Percentiles rank a stretch among this genome's conserved stretches.
Evolutionary conservation across 495 filamentous ascomycete genomes (phyloP).

Genomic region (Halenospora varia): DNA sequence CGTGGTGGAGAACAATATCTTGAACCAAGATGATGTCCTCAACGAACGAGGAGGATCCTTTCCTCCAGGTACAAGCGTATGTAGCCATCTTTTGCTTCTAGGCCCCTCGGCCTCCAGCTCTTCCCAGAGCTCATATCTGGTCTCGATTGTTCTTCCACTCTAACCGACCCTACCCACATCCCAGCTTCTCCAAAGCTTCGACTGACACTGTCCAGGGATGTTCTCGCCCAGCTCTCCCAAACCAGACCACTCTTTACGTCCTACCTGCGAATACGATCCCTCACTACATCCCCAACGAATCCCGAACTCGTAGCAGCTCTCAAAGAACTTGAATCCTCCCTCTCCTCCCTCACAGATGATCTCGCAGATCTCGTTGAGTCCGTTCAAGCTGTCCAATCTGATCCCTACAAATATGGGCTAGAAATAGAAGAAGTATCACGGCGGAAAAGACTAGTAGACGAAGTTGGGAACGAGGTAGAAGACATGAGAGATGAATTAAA

Average conservation of each 20-base stretch:
- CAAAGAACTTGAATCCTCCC: constrained; percentile 71
- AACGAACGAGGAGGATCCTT: constrained; percentile 76
- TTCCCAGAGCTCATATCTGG: neutral
- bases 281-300: constrained; percentile 59
- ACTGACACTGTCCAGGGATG: constrained; percentile 56
- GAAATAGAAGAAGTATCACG: constrained; percentile 78
- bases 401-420: constrained; percentile 86
- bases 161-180: neutral
- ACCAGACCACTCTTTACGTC: constrained; percentile 86
- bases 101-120: neutral
- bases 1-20: neutral
- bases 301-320: constrained; percentile 86
- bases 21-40: constrained; percentile 63
- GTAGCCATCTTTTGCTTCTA: constrained; percentile 18
- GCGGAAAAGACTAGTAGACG: constrained; percentile 77
- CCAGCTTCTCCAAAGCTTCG: neutral
- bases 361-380: constrained; percentile 85
- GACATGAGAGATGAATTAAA: constrained; percentile 81
- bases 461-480: constrained; percentile 83
- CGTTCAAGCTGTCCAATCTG: constrained; percentile 81
- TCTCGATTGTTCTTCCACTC: neutral
- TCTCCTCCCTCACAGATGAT: constrained; percentile 77
- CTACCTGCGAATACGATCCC: constrained; percentile 91
- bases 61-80: constrained; percentile 89
- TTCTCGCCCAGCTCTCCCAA: constrained; percentile 72